A percentile compares a stretch with the other conserved stretches of the same genome.
phyloP scores from a whole-genome alignment of 306 rosid genomes.

The Quercus engelmannii region DNA sequence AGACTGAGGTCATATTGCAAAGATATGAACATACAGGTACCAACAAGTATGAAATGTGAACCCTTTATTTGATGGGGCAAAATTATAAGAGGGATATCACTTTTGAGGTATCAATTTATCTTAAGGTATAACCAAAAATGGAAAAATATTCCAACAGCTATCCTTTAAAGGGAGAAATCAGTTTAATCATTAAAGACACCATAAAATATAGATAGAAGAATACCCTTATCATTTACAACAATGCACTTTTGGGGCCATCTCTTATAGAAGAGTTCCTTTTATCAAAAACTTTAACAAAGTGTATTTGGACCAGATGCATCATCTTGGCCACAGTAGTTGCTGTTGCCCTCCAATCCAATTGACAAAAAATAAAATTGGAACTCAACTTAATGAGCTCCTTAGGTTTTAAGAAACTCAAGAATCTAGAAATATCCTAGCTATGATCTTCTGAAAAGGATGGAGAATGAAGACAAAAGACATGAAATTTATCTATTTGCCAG shows the following conservation, averaged over 20 bases:
- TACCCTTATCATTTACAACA: background rate
- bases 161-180: background rate
- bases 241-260: background rate
- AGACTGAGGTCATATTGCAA: background rate
- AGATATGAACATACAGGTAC: constrained; percentile 7
- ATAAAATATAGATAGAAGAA: no score
- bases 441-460: background rate
- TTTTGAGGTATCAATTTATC: background rate
- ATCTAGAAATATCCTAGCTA: no score
- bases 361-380: no score
- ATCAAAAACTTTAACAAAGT: no score
- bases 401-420: no score
- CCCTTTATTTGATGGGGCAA: background rate
- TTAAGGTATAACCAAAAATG: background rate
- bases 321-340: background rate
- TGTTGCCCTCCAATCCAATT: background rate
- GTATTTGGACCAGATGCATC: background rate
- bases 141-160: background rate
- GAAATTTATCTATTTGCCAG: no score
- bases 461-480: background rate
- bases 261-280: no score
- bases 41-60: background rate
- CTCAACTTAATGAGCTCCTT: no score
- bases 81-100: background rate
- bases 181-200: no score